Conservation (phyloP, 2,329 filamentous ascomycete species). For the Colletotrichum viniferum region DNA sequence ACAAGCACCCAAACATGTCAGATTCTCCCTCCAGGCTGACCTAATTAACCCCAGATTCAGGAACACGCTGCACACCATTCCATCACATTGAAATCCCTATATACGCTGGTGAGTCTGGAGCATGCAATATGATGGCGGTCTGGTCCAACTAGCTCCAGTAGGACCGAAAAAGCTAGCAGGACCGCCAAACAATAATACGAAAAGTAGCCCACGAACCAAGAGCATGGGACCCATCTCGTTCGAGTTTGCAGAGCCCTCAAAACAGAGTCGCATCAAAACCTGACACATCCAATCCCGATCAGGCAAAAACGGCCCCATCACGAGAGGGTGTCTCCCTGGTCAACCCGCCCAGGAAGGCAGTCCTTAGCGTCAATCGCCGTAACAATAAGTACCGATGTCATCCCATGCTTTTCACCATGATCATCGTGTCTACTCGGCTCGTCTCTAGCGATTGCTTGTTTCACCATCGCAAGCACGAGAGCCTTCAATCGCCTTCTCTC, state of each 20-base stretch:
- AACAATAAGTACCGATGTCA: slow-evolving; percentile 12
- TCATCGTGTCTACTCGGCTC: not conserved
- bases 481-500: not conserved
- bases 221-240: slow-evolving; percentile 8
- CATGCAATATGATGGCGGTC: not conserved
- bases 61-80: not conserved
- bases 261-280: slow-evolving; percentile 8
- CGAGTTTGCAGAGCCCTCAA: not conserved
- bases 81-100: not conserved
- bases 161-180: not conserved
- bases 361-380: slow-evolving; percentile 5
- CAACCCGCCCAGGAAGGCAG: not conserved
- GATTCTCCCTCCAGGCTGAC: not conserved
- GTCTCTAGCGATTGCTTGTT: not conserved
- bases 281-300: slow-evolving; percentile 9
- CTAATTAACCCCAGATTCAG: not conserved
- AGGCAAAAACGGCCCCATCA: slow-evolving; percentile 10
- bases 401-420: not conserved
- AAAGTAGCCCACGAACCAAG: not conserved
- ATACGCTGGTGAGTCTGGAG: not conserved
- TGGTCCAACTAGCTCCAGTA: not conserved
- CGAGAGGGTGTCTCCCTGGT: not conserved
- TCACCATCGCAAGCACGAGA: not conserved
- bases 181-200: not conserved
- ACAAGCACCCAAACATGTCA: not conserved